Evolutionary conservation across 2,329 filamentous ascomycete genomes (phyloP).

Genomic region (Geoglossum cookeanum): DNA sequence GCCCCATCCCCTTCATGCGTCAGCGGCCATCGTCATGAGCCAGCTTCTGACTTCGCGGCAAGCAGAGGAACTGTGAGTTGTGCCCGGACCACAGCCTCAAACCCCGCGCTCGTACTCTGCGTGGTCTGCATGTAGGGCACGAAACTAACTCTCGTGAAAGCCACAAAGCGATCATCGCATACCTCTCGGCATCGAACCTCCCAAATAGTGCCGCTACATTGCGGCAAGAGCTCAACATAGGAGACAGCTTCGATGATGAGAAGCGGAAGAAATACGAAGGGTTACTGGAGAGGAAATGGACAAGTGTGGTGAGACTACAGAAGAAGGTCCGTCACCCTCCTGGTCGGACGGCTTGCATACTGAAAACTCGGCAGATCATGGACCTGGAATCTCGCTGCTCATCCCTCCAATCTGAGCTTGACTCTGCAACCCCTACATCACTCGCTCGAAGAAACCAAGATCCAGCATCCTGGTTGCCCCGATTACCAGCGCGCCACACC

Average conservation of each 20-base stretch:
- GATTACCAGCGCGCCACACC: constrained; percentile 59
- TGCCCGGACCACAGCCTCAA: constrained; percentile 1
- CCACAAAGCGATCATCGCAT: constrained; percentile 87
- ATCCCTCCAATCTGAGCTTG: constrained; percentile 62
- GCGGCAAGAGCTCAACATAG: constrained; percentile 56
- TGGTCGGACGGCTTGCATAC: neutral
- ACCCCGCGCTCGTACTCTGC: neutral
- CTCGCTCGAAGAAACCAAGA: constrained; percentile 67
- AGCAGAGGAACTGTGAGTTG: constrained; percentile 69
- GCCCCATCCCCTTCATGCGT: neutral
- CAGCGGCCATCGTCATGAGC: constrained; percentile 36
- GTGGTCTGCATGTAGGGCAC: neutral
- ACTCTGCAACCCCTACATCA: constrained; percentile 62
- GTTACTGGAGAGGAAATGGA: constrained; percentile 95
- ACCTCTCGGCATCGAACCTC: constrained; percentile 57
- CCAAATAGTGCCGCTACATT: constrained; percentile 50
- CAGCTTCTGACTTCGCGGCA: constrained; percentile 59
- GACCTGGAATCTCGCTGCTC: constrained; percentile 65
- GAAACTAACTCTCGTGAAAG: constrained; percentile 26
- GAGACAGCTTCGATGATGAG: constrained; percentile 54
- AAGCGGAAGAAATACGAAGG: constrained; percentile 91
- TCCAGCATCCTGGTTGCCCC: constrained; percentile 71
- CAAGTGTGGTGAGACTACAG: constrained; percentile 79
- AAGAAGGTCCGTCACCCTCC: constrained; percentile 50
- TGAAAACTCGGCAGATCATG: constrained; percentile 47